Percentiles rank a stretch among this genome's conserved stretches.
Evolutionary conservation across 225 moss, liverwort and hornwort genomes (phyloP).

Genomic region (Climacium dendroides): DNA sequence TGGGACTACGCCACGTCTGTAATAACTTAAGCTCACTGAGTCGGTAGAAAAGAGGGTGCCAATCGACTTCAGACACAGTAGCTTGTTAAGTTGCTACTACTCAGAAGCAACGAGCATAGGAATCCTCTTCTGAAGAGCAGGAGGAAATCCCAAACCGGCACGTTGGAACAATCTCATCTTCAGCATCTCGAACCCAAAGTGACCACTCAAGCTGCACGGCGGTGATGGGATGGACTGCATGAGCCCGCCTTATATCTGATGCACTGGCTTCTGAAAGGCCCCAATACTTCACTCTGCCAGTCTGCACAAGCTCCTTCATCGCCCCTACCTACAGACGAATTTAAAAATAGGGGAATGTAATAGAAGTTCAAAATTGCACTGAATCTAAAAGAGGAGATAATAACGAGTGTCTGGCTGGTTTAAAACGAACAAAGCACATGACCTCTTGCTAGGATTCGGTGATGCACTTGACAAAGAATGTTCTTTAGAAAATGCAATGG

Average conservation of each 20-base stretch:
- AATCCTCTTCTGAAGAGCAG: neutral
- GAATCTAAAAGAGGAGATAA: neutral
- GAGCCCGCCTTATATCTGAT: constrained; percentile 12
- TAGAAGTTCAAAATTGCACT: neutral
- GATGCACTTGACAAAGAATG: neutral
- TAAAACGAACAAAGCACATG: neutral
- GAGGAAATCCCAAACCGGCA: constrained; percentile 8
- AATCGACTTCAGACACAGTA: neutral
- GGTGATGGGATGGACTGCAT: constrained; percentile 16
- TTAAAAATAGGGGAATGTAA: neutral
- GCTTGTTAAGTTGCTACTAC: neutral
- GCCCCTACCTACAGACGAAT: constrained; percentile 12
- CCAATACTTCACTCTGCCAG: constrained; percentile 15
- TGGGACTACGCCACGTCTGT: neutral
- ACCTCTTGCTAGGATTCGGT: neutral
- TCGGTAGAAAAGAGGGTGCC: neutral
- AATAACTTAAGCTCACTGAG: neutral
- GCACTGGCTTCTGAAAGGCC: constrained; percentile 32
- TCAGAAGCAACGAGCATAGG: neutral
- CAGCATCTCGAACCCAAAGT: constrained; percentile 14
- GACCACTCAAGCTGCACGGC: constrained; percentile 31
- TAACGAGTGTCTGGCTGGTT: neutral
- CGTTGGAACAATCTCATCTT: constrained; percentile 16
- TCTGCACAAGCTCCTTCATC: constrained; percentile 26
- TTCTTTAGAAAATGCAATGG: neutral